A percentile compares a stretch with the other conserved stretches of the same genome.
These are phyloP conservation scores for Diversispora epigaea DNA, from an alignment of 192 early-diverging fungal genomes.

Conservation along the genomic window DNA sequence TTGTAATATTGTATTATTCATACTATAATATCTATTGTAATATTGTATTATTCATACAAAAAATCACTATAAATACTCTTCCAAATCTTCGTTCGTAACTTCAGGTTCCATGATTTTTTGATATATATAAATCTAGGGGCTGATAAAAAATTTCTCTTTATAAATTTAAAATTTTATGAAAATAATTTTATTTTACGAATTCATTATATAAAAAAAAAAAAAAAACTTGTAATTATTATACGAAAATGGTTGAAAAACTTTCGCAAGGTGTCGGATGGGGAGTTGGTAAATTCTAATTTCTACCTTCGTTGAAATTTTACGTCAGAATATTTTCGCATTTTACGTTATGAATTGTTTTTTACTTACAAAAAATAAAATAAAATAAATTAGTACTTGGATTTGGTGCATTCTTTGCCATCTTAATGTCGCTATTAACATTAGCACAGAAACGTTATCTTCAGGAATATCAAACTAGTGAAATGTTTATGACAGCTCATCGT, in stretches of 20 bases:
- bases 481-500: constrained; percentile 68
- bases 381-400: constrained; percentile 42
- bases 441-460: constrained; percentile 65
- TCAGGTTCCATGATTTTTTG: too few species aligned
- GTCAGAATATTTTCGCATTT: not conserved
- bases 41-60: too few species aligned
- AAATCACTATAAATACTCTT: too few species aligned
- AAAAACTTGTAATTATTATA: not conserved
- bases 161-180: too few species aligned
- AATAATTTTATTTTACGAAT: not conserved
- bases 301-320: not conserved
- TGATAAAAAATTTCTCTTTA: too few species aligned
- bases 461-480: constrained; percentile 65
- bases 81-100: too few species aligned
- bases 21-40: too few species aligned
- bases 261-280: constrained; percentile 5
- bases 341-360: not conserved
- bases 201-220: not conserved
- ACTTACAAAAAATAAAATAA: not conserved
- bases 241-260: not conserved
- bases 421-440: constrained; percentile 66
- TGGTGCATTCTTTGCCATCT: constrained; percentile 51
- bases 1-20: too few species aligned
- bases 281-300: not conserved
- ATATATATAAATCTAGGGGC: too few species aligned